Conservation (phyloP, 169 alveolate species). For the Ichthyophthirius multifiliis region DNA sequence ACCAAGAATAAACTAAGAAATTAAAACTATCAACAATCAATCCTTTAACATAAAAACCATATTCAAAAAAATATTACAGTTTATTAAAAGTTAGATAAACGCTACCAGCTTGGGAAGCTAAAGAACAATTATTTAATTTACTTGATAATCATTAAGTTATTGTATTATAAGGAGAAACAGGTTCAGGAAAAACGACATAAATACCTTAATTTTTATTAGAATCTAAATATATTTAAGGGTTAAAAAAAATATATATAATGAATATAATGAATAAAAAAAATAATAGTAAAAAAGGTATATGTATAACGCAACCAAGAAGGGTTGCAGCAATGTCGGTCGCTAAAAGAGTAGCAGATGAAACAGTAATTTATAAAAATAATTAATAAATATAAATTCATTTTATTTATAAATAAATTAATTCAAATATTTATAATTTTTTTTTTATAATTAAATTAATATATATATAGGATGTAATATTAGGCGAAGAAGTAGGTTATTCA, state of each 20-base stretch:
- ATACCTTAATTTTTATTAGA: constrained; percentile 73
- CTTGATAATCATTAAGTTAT: constrained; percentile 66
- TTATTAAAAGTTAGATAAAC: constrained; percentile 62
- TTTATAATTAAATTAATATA: no score
- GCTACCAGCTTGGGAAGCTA: constrained; percentile 83
- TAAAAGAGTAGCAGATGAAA: constrained; percentile 97
- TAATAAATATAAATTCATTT: not conserved
- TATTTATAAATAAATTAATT: no score
- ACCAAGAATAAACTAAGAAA: no score
- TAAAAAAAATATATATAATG: no score
- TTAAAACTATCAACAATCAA: no score
- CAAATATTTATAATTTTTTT: no score
- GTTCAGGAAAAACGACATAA: constrained; percentile 86
- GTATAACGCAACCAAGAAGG: constrained; percentile 98
- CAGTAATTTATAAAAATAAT: constrained; percentile 62
- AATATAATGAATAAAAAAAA: constrained; percentile 16
- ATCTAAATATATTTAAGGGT: constrained; percentile 43
- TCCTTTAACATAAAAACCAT: constrained; percentile 33
- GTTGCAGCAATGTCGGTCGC: constrained; percentile 99
- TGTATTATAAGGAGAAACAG: constrained; percentile 84
- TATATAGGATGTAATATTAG: constrained; percentile 85
- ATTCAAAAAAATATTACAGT: constrained; percentile 49
- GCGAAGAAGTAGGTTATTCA: constrained; percentile 97
- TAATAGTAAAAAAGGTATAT: constrained; percentile 87
- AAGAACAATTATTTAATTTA: constrained; percentile 55